Evolutionary conservation across 345 rosid species (phyloP).

Genomic region (Cardamine chenopodiifolia): DNA sequence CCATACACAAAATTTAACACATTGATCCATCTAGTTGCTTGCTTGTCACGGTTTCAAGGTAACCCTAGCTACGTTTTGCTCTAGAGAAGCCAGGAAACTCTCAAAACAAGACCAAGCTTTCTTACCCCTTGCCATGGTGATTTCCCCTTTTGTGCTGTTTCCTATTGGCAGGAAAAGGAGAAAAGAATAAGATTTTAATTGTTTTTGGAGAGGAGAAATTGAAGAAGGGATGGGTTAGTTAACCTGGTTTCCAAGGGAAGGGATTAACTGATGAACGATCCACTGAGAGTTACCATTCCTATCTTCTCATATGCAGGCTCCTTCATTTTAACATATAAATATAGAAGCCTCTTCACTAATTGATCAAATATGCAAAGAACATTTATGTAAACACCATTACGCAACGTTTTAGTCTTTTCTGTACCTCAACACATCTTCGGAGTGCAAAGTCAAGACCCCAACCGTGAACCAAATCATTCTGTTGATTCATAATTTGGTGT

Average conservation of each 20-base stretch:
- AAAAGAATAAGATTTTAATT: background rate
- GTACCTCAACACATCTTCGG: slow-evolving; percentile 83
- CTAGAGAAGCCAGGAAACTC: background rate
- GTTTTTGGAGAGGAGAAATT: background rate
- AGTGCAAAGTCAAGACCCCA: slow-evolving; percentile 99
- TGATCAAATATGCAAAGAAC: background rate
- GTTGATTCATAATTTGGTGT: slow-evolving; percentile 32
- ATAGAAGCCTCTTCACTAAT: background rate
- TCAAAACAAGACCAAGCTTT: slow-evolving; percentile 2
- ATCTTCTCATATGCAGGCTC: slow-evolving; percentile 94
- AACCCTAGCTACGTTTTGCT: background rate
- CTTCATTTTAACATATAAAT: slow-evolving; percentile 31
- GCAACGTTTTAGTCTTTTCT: slow-evolving; percentile 18
- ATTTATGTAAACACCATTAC: background rate
- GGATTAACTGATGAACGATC: slow-evolving; percentile 91
- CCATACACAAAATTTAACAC: slow-evolving; percentile 3
- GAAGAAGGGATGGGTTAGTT: slow-evolving; percentile 13
- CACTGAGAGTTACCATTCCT: slow-evolving; percentile 92
- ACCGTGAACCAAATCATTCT: slow-evolving; percentile 98
- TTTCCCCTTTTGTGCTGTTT: slow-evolving; percentile 57
- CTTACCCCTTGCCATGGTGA: slow-evolving; percentile 88
- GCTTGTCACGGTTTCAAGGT: background rate
- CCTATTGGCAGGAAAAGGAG: slow-evolving; percentile 48
- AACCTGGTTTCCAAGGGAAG: slow-evolving; percentile 87
- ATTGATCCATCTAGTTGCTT: slow-evolving; percentile 7